Conservation (phyloP, 441 rosid species). For the Eruca vesicaria region DNA sequence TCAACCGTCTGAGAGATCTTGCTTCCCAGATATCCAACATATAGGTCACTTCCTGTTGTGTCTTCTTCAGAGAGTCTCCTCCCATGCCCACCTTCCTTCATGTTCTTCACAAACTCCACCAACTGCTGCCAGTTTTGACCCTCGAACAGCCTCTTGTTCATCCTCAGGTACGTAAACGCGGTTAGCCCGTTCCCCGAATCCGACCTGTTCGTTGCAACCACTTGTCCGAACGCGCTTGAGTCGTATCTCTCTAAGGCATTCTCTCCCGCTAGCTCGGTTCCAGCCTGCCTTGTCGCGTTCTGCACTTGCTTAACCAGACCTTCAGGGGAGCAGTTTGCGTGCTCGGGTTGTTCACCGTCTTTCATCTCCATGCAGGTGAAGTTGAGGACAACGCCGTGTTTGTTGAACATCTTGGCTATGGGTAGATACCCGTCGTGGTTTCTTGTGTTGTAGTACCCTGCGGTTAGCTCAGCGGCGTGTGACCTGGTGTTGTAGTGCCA, state of each 20-base stretch:
- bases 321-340: constrained; percentile 86
- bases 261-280: constrained; percentile 82
- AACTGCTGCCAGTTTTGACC: constrained; percentile 80
- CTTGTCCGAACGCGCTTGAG: constrained; percentile 64
- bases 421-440: constrained; percentile 73
- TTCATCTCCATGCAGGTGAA: constrained; percentile 99
- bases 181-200: constrained; percentile 70
- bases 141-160: constrained; percentile 81
- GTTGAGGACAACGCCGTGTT: constrained; percentile 69
- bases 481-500: constrained; percentile 96
- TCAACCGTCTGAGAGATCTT: constrained; percentile 35
- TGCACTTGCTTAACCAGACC: constrained; percentile 82
- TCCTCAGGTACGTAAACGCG: constrained; percentile 83
- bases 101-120: constrained; percentile 76
- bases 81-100: constrained; percentile 70
- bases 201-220: constrained; percentile 70
- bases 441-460: constrained; percentile 87
- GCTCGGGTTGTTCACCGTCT: constrained; percentile 71
- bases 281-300: constrained; percentile 59
- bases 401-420: constrained; percentile 69
- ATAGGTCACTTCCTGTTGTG: constrained; percentile 55
- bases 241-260: constrained; percentile 90
- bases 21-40: constrained; percentile 59
- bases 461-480: constrained; percentile 92
- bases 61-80: constrained; percentile 50